A percentile compares a stretch with the other conserved stretches of the same genome.
Conservation (phyloP, 305 asterid genomes). For the Solanum hybrid region DNA sequence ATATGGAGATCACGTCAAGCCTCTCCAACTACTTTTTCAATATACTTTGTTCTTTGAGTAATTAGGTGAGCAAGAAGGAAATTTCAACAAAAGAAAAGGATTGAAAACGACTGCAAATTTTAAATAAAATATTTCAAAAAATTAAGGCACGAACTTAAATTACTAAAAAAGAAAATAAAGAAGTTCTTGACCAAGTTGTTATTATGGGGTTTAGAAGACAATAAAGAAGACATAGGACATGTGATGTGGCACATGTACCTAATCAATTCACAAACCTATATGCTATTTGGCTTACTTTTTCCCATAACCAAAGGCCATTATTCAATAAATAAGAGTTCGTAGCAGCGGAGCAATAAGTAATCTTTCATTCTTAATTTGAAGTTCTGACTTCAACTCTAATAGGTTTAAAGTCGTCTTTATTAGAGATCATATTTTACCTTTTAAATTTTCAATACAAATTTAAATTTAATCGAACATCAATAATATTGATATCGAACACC, state of each 20-base stretch:
- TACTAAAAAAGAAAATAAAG: not conserved
- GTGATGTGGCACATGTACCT: slow-evolving; percentile 11
- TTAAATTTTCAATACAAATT: rapidly evolving
- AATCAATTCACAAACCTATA: slow-evolving; percentile 2
- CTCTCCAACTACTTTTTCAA: not conserved
- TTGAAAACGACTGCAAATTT: not conserved
- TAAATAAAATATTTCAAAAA: not conserved
- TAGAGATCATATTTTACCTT: rapidly evolving
- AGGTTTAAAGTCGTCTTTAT: rapidly evolving
- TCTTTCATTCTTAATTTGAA: not conserved
- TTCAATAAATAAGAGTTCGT: not conserved
- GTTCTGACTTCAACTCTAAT: rapidly evolving
- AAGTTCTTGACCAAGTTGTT: not conserved
- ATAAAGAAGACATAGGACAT: not conserved
- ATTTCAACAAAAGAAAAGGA: not conserved
- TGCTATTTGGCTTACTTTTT: not conserved
- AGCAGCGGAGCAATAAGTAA: not conserved
- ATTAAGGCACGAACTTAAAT: not conserved
- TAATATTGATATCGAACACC: not conserved
- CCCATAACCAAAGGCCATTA: not conserved
- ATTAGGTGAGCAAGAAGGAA: not conserved
- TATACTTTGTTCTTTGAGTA: not conserved
- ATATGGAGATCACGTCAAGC: not conserved
- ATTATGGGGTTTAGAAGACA: not conserved
- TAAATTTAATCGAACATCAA: not conserved